These are phyloP conservation scores for Sordariomycetes sp. DNA, from an alignment of 2,329 filamentous ascomycete genomes.

Conservation along the genomic window DNA sequence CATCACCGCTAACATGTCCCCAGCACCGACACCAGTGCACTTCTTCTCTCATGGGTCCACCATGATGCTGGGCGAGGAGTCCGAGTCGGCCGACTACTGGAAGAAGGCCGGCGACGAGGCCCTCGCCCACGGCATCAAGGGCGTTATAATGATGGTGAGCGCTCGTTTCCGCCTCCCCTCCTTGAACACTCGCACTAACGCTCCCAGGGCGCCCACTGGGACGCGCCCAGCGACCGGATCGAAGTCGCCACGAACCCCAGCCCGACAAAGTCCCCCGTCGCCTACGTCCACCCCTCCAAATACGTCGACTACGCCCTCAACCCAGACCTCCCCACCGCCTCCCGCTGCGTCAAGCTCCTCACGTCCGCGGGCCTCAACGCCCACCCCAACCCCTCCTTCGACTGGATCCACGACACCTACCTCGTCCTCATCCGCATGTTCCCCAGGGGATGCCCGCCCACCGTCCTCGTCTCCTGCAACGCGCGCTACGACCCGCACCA, in stretches of 20 bases:
- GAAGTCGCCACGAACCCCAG: conserved; percentile 50
- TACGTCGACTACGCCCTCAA: conserved; percentile 52
- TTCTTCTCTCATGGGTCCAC: conserved; percentile 63
- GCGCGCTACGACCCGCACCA: conserved; percentile 27
- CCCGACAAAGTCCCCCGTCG: conserved; percentile 52
- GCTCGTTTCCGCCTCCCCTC: not conserved
- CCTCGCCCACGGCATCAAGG: conserved; percentile 39
- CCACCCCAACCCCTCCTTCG: conserved; percentile 41
- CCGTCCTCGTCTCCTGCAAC: conserved; percentile 26
- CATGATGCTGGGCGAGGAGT: conserved; percentile 61
- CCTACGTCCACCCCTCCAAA: conserved; percentile 55
- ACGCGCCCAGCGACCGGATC: conserved; percentile 40
- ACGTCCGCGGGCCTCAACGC: conserved; percentile 39
- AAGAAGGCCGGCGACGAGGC: conserved; percentile 51
- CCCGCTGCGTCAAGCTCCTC: conserved; percentile 39
- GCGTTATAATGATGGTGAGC: conserved; percentile 53
- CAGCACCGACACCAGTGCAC: conserved; percentile 40
- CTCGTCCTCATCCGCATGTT: conserved; percentile 63
- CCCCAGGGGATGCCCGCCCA: conserved; percentile 51
- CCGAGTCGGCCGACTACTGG: conserved; percentile 52
- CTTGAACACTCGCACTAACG: not conserved
- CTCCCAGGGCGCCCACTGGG: conserved; percentile 54
- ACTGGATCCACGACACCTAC: conserved; percentile 66
- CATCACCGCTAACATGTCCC: not conserved
- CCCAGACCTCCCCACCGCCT: conserved; percentile 43